phyloP scores from a whole-genome alignment of 1,284 basidiomycete species.

The Quambalaria eucalypti region DNA sequence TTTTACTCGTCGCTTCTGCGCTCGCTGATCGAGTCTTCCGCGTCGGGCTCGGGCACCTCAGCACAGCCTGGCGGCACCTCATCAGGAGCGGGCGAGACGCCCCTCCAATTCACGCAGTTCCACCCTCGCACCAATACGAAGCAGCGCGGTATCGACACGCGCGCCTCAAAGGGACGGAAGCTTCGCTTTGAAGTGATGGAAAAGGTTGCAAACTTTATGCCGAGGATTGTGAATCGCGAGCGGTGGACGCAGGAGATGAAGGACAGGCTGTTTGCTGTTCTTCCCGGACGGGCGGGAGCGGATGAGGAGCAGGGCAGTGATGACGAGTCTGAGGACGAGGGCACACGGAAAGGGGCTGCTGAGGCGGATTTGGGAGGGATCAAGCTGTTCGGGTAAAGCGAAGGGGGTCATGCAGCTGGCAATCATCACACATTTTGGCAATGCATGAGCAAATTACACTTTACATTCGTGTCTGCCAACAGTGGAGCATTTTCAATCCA shows the following conservation, averaged over 20 bases:
- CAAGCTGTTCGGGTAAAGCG: neutral
- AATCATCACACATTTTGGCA: no score
- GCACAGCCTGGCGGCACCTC: neutral
- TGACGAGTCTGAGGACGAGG: neutral
- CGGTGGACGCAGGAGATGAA: slow-evolving; percentile 7
- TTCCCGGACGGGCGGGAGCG: neutral
- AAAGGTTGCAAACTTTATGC: slow-evolving; percentile 45
- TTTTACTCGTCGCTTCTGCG: slow-evolving; percentile 40
- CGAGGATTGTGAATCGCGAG: slow-evolving; percentile 19
- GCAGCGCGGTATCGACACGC: slow-evolving; percentile 30
- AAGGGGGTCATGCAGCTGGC: no score
- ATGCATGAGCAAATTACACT: no score
- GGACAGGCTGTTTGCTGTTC: slow-evolving; percentile 1
- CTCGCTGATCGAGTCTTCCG: slow-evolving; percentile 34
- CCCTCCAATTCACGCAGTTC: slow-evolving; percentile 1
- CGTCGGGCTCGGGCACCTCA: neutral
- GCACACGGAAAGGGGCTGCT: neutral
- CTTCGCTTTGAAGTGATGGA: slow-evolving; percentile 40
- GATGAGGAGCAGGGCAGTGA: neutral
- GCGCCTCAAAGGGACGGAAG: slow-evolving; percentile 39
- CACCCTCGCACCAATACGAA: slow-evolving; percentile 17
- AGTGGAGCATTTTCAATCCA: no score
- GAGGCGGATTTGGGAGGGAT: neutral
- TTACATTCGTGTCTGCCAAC: no score
- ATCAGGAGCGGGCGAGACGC: slow-evolving; percentile 4